Evolutionary conservation across 352 stramenopile species (phyloP).

Genomic region (Globisporangium camurandrum): DNA sequence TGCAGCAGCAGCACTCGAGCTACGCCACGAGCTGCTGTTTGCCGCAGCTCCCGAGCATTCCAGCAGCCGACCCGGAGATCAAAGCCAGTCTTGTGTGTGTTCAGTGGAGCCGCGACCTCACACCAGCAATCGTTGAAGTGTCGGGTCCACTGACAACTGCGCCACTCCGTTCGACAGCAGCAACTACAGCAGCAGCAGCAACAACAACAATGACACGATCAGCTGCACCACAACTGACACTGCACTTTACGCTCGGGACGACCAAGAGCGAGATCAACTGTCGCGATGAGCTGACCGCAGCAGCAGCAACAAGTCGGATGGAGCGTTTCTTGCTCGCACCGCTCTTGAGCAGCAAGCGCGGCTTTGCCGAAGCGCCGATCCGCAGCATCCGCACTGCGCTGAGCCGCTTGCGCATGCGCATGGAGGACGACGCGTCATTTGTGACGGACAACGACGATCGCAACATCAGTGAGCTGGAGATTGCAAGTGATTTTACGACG

Average conservation of each 20-base stretch:
- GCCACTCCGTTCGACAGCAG: neutral
- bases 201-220: neutral
- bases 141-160: neutral
- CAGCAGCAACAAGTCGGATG: constrained; percentile 18
- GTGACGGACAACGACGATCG: constrained; percentile 34
- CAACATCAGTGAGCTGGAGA: no score
- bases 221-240: no score
- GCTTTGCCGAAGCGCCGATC: constrained; percentile 23
- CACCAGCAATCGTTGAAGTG: constrained; percentile 25
- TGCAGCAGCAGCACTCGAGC: constrained; percentile 45
- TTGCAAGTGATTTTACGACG: constrained; percentile 14
- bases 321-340: constrained; percentile 42
- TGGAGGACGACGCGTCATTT: constrained; percentile 64
- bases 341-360: constrained; percentile 39
- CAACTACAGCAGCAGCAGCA: constrained; percentile 2
- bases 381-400: constrained; percentile 22
- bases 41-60: constrained; percentile 28
- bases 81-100: constrained; percentile 43
- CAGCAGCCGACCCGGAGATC: constrained; percentile 46
- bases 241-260: constrained; percentile 63
- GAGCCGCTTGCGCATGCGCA: constrained; percentile 38
- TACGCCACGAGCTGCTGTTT: constrained; percentile 56
- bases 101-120: constrained; percentile 50
- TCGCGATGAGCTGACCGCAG: constrained; percentile 14
- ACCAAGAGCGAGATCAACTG: constrained; percentile 25